Percentiles rank a stretch among this genome's conserved stretches.
phyloP scores from a whole-genome alignment of 129 eudicot genomes.

The Tagetes erecta region DNA sequence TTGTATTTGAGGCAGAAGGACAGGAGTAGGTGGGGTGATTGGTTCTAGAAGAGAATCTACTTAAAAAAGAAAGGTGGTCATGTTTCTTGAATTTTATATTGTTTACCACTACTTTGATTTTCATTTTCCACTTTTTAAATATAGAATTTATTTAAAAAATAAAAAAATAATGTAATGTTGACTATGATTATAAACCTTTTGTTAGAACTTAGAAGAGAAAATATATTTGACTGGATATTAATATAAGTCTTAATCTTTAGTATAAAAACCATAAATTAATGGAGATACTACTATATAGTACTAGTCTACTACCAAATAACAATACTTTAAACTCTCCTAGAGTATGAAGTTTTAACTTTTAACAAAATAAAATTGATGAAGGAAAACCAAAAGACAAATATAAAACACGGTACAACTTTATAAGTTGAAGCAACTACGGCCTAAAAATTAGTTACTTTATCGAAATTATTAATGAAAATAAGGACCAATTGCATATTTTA shows the following conservation, averaged over 20 bases:
- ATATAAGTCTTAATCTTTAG: neutral
- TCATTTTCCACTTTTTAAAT: neutral
- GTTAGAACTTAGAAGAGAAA: neutral
- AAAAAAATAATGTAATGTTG: neutral
- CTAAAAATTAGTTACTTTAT: too few relatives aligned
- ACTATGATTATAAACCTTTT: neutral
- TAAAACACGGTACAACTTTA: neutral
- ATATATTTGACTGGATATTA: neutral
- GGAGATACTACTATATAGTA: neutral
- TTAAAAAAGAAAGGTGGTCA: constrained; percentile 24
- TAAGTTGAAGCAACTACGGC: neutral
- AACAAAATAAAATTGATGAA: too few relatives aligned
- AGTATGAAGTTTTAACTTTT: too few relatives aligned
- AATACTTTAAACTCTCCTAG: neutral
- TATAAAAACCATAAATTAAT: neutral
- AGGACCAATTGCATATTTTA: too few relatives aligned
- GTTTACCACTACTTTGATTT: constrained; percentile 26
- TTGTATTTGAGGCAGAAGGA: neutral
- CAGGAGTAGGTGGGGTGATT: constrained; percentile 28
- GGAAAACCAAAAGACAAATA: neutral
- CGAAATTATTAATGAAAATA: too few relatives aligned
- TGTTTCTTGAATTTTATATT: constrained; percentile 15
- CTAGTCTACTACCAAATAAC: neutral
- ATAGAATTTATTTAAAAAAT: neutral
- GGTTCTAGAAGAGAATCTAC: constrained; percentile 36